These are phyloP conservation scores for Talaromyces stipitatus DNA, from an alignment of 495 filamentous ascomycete genomes.

Conservation along the genomic window DNA sequence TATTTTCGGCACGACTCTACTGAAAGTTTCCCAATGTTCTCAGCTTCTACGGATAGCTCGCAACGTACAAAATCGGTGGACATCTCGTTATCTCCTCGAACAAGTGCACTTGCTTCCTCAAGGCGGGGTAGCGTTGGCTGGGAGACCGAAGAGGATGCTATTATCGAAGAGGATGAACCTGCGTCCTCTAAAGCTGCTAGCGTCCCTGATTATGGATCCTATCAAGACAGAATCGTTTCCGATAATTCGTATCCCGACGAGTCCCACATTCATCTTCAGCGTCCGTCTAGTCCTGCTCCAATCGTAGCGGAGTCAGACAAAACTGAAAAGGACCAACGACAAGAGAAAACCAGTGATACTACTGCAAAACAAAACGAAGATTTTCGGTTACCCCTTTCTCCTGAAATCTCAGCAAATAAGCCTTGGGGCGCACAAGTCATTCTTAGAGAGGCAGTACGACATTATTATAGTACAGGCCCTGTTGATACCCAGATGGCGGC, in stretches of 20 bases:
- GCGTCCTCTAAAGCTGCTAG: background rate
- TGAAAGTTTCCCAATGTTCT: conserved; percentile 79
- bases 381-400: conserved; percentile 22
- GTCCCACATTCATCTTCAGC: conserved; percentile 26
- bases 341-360: background rate
- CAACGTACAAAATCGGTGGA: conserved; percentile 36
- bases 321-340: conserved; percentile 10
- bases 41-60: conserved; percentile 60
- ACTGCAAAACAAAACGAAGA: conserved; percentile 16
- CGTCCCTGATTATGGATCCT: background rate
- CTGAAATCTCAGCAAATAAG: conserved; percentile 24
- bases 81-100: conserved; percentile 33
- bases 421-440: conserved; percentile 45
- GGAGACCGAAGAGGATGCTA: conserved; percentile 7
- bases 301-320: conserved; percentile 32
- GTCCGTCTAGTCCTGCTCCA: conserved; percentile 33
- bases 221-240: conserved; percentile 12
- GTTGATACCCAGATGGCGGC: conserved; percentile 41
- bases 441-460: conserved; percentile 33
- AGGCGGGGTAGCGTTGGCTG: conserved; percentile 8
- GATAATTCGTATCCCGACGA: conserved; percentile 16
- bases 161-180: conserved; percentile 1
- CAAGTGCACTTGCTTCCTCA: conserved; percentile 12
- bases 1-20: conserved; percentile 63
- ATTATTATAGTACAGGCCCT: conserved; percentile 34